These are phyloP conservation scores for Tolypocladium cylindrosporum DNA, from an alignment of 2,329 filamentous ascomycete species.

Conservation along the genomic window DNA sequence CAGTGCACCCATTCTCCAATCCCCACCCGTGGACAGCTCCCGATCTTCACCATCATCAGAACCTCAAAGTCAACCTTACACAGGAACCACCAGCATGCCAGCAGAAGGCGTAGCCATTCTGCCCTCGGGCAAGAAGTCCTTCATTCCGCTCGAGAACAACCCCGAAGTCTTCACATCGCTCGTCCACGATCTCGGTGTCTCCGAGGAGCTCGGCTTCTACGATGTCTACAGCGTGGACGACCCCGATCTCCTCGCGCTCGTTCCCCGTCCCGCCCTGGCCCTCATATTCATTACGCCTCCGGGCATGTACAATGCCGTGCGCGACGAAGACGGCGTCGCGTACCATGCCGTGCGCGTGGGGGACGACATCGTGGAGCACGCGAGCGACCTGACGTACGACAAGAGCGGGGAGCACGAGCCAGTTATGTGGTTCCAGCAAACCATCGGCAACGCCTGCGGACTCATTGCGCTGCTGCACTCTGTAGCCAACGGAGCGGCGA, in stretches of 20 bases:
- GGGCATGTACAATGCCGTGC: conserved; percentile 34
- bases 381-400: conserved; percentile 19
- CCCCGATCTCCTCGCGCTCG: conserved; percentile 59
- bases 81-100: conserved; percentile 12
- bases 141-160: conserved; percentile 46
- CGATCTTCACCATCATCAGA: neutral
- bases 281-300: conserved; percentile 71
- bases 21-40: neutral
- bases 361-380: conserved; percentile 12
- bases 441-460: conserved; percentile 73
- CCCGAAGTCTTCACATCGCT: conserved; percentile 70
- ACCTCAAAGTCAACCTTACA: neutral
- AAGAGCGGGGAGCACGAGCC: conserved; percentile 40
- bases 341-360: conserved; percentile 17
- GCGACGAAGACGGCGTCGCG: conserved; percentile 15
- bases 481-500: conserved; percentile 57
- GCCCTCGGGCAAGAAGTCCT: conserved; percentile 20
- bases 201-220: conserved; percentile 59
- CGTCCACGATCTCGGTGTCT: conserved; percentile 61
- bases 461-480: conserved; percentile 69
- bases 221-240: conserved; percentile 79
- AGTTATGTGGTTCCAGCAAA: conserved; percentile 77
- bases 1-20: neutral
- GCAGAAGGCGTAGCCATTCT: conserved; percentile 17
- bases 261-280: conserved; percentile 63